Percentiles rank a stretch among this genome's conserved stretches.
Conservation (phyloP, 1,284 basidiomycete species). For the Naganishia cerealis region DNA sequence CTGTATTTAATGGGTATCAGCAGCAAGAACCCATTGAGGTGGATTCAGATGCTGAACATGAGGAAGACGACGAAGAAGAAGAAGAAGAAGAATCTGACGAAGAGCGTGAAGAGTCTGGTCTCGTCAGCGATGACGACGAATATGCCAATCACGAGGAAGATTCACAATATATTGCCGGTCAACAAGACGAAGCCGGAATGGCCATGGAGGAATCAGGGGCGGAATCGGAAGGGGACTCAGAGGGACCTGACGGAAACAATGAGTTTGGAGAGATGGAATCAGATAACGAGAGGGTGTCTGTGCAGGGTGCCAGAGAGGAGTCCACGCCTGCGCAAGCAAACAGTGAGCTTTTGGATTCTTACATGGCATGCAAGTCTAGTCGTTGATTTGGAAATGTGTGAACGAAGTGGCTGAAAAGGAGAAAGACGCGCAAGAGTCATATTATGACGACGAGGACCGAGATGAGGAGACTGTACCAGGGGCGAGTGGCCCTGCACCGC, state of each 20-base stretch:
- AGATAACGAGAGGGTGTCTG: neutral
- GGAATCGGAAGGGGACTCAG: conserved; percentile 21
- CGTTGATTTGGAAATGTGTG: neutral
- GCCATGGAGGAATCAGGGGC: neutral
- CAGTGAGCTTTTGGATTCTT: neutral
- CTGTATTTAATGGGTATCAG: neutral
- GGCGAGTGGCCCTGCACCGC: neutral
- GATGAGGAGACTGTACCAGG: neutral
- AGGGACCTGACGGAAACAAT: conserved; percentile 21
- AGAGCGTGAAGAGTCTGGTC: conserved; percentile 1
- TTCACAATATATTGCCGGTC: neutral
- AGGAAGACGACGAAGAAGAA: conserved; percentile 20
- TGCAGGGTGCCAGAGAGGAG: neutral
- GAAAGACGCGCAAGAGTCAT: conserved; percentile 6
- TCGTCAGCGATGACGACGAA: neutral
- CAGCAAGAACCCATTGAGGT: neutral
- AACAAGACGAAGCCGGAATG: neutral
- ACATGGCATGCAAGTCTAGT: too few relatives aligned
- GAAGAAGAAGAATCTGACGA: conserved; percentile 2
- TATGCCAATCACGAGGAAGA: neutral
- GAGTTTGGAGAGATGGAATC: conserved; percentile 3
- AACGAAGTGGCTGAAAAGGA: conserved; percentile 1
- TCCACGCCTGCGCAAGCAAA: neutral
- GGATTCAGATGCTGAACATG: neutral
- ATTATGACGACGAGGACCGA: neutral